Evolutionary conservation across 805 yeast species (phyloP), one percentile per base, ranked within the genome.

Genomic region (Komagataella pseudopastoris): DNA sequence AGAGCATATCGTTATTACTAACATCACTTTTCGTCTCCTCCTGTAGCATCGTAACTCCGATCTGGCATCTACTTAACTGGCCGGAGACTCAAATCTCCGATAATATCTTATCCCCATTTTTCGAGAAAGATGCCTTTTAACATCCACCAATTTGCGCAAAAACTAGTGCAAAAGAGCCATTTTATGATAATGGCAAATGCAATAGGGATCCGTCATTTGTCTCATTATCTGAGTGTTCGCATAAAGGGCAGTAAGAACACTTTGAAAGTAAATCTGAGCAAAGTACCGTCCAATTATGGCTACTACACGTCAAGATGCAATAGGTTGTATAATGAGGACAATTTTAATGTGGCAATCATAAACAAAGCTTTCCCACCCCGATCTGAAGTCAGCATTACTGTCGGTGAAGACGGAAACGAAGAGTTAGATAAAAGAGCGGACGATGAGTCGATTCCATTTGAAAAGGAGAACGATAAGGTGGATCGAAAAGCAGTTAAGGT

Each of bases 281-380:
- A 78, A 56, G 81, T 84, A 5, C 93, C 95, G 16, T 71, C 79
- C 1, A 83, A 80, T 60, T 72, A 88, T 30, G 99, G 99, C 2
- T 95, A 90, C 67, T 76, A 70, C 56, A 65, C 88, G 0, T 80
- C 85, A 48, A 72, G 99, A 50, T 85, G 87, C 53, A 88, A 81
- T 62, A 71, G 98, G 53, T 57, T 75, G 44, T 76, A 76, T 59
- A 93, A 91, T 64, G 98, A 91, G 64, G 99, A 91, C 67, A 71
- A 79, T 47, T 85, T 78, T 64, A 76, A 78, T 50, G 87, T 89
- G 18, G 77, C 78, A 1, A 51, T 65, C 6, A 44, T 65, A 46
- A 65, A 64, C 46, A 50, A 63, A 44, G 60, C 63, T 49, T 48
- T 64, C 22, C n/a, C 43, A 4, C 52, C 54, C 12, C n/a, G 14